phyloP scores from a whole-genome alignment of 805 yeast genomes.

The Cyberlindnera lachancei region DNA sequence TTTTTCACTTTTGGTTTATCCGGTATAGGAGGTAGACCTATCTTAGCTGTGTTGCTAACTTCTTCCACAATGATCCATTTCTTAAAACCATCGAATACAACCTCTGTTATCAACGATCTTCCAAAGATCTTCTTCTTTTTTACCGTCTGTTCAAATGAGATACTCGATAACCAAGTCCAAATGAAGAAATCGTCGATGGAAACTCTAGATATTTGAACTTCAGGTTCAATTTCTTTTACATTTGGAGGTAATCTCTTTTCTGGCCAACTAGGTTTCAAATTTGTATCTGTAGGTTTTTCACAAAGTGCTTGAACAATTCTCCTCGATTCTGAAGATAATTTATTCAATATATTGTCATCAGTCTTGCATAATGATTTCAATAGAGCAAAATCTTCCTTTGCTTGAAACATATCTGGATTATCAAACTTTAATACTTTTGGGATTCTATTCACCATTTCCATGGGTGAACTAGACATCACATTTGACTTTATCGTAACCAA shows the following conservation, averaged over 20 bases:
- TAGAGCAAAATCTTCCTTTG: slow-evolving; percentile 71
- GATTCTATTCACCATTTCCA: slow-evolving; percentile 54
- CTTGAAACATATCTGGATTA: slow-evolving; percentile 58
- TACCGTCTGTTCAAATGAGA: slow-evolving; percentile 67
- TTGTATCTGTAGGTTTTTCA: slow-evolving; percentile 24
- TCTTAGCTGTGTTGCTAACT: slow-evolving; percentile 34
- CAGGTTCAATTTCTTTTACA: slow-evolving; percentile 16
- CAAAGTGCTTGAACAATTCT: slow-evolving; percentile 40
- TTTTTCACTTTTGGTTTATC: slow-evolving; percentile 15
- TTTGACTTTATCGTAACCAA: slow-evolving; percentile 45
- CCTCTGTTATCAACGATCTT: slow-evolving; percentile 73
- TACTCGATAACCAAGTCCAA: slow-evolving; percentile 83
- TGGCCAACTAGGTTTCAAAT: slow-evolving; percentile 36
- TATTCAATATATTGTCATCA: slow-evolving; percentile 46
- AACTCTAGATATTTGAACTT: slow-evolving; percentile 43
- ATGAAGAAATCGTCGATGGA: slow-evolving; percentile 81
- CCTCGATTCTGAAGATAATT: slow-evolving; percentile 67
- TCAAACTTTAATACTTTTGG: slow-evolving; percentile 59
- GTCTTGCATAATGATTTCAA: slow-evolving; percentile 64
- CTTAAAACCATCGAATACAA: slow-evolving; percentile 65
- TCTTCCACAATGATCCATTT: slow-evolving; percentile 78
- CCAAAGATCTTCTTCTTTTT: slow-evolving; percentile 67
- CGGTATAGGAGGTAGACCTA: slow-evolving; percentile 13
- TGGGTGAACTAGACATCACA: slow-evolving; percentile 35
- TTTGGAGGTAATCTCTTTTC: slow-evolving; percentile 22